Percentiles rank a stretch among this genome's conserved stretches.
Evolutionary conservation across 176 grass and related monocot species (phyloP).

Genomic region (Musa beccarii): DNA sequence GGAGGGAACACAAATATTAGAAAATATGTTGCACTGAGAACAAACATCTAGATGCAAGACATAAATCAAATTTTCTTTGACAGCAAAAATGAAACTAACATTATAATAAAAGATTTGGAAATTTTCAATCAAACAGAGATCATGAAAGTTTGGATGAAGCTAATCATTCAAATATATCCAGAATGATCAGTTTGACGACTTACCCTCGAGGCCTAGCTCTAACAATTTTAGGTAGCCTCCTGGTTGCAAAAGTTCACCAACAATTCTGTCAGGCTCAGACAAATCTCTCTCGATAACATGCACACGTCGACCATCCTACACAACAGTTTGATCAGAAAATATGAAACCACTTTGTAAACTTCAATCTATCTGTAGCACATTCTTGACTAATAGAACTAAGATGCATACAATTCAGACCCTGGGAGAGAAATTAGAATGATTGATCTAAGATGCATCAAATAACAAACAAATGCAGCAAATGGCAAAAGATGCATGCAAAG

Average conservation of each 20-base stretch:
- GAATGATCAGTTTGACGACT: neutral
- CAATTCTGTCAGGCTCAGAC: conserved; percentile 89
- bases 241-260: conserved; percentile 90
- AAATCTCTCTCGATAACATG: conserved; percentile 97
- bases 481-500: neutral
- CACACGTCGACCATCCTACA: conserved; percentile 72
- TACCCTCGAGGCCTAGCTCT: conserved; percentile 80
- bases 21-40: neutral
- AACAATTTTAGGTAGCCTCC: conserved; percentile 91
- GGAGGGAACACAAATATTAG: neutral
- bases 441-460: neutral
- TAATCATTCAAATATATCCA: neutral
- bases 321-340: neutral
- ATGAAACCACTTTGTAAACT: neutral
- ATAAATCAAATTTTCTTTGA: neutral
- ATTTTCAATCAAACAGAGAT: conserved; percentile 6
- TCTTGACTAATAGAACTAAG: too few species aligned
- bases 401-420: too few species aligned
- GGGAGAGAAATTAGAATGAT: neutral
- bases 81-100: too few species aligned
- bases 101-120: too few species aligned
- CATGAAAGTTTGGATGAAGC: neutral
- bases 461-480: neutral
- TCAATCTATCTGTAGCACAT: neutral
- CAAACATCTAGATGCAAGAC: neutral